These are phyloP conservation scores for Ascochyta koolunga DNA, from an alignment of 2,329 filamentous ascomycete species.

Conservation along the genomic window DNA sequence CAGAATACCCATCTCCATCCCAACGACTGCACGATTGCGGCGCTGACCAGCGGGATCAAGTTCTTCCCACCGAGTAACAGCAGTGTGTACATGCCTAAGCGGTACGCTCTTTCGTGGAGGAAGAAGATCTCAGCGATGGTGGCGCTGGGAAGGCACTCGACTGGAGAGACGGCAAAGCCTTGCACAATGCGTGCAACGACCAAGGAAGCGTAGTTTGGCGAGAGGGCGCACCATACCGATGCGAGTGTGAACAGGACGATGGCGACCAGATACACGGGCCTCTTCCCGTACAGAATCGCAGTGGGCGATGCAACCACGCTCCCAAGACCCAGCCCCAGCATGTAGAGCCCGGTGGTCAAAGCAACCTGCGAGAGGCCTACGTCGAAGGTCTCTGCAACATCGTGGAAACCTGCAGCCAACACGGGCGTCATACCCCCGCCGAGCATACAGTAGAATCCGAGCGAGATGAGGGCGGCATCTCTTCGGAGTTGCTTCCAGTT, in stretches of 20 bases:
- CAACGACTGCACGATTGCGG: constrained; percentile 76
- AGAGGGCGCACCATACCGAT: constrained; percentile 84
- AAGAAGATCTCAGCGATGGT: constrained; percentile 98
- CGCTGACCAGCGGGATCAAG: constrained; percentile 83
- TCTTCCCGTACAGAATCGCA: constrained; percentile 87
- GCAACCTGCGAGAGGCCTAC: constrained; percentile 76
- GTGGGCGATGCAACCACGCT: constrained; percentile 86
- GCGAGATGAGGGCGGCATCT: constrained; percentile 77
- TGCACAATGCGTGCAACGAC: constrained; percentile 84
- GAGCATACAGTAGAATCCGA: constrained; percentile 92
- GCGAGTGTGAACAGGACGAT: constrained; percentile 78
- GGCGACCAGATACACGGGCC: constrained; percentile 83
- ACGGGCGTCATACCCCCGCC: constrained; percentile 92
- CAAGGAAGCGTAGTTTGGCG: constrained; percentile 79
- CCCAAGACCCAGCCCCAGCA: constrained; percentile 89
- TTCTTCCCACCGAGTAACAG: constrained; percentile 91
- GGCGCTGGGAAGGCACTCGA: constrained; percentile 90
- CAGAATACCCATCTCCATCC: constrained; percentile 93
- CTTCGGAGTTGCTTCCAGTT: constrained; percentile 88
- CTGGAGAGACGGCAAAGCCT: constrained; percentile 84
- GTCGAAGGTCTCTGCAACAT: constrained; percentile 71
- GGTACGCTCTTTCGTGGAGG: constrained; percentile 89
- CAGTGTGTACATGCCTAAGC: constrained; percentile 91
- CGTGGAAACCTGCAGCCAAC: constrained; percentile 84
- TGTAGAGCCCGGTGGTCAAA: constrained; percentile 88